Evolutionary conservation across 2,329 filamentous ascomycete genomes (phyloP).

Genomic region (Torrubiella hemipterigena): DNA sequence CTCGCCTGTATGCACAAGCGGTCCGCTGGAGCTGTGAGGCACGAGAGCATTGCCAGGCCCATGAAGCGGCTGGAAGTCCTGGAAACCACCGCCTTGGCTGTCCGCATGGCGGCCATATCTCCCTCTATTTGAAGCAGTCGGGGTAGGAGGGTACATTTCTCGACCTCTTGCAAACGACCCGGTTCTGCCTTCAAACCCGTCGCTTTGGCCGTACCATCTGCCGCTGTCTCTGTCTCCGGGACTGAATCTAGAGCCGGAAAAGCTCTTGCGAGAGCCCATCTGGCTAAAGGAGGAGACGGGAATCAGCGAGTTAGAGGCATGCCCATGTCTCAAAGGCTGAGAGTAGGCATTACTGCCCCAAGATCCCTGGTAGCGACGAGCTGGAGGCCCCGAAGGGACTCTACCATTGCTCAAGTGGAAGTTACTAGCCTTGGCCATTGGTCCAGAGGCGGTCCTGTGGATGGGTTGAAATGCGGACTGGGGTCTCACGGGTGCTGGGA

Average conservation of each 20-base stretch:
- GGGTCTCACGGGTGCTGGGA: slow-evolving; percentile 10
- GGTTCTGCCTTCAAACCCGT: slow-evolving; percentile 5
- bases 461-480: slow-evolving; percentile 14
- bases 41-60: slow-evolving; percentile 6
- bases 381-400: slow-evolving; percentile 15
- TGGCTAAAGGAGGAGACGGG: not conserved
- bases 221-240: slow-evolving; percentile 10
- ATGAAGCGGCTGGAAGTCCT: slow-evolving; percentile 9
- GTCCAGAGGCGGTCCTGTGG: slow-evolving; percentile 9
- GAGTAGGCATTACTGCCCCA: slow-evolving; percentile 3
- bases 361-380: slow-evolving; percentile 13
- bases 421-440: slow-evolving; percentile 18
- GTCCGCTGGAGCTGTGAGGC: slow-evolving; percentile 10
- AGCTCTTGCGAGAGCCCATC: not conserved
- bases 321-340: no score
- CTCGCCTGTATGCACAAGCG: slow-evolving; percentile 23
- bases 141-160: slow-evolving; percentile 17
- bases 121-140: slow-evolving; percentile 12
- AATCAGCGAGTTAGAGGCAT: not conserved
- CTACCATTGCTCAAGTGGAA: slow-evolving; percentile 14
- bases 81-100: no score
- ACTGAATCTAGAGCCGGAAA: slow-evolving; percentile 13
- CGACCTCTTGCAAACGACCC: slow-evolving; percentile 12
- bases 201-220: slow-evolving; percentile 13
- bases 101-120: slow-evolving; percentile 15